Base-by-base conservation (phyloP, 768 basidiomycete species). In the Russula earlei region DNA sequence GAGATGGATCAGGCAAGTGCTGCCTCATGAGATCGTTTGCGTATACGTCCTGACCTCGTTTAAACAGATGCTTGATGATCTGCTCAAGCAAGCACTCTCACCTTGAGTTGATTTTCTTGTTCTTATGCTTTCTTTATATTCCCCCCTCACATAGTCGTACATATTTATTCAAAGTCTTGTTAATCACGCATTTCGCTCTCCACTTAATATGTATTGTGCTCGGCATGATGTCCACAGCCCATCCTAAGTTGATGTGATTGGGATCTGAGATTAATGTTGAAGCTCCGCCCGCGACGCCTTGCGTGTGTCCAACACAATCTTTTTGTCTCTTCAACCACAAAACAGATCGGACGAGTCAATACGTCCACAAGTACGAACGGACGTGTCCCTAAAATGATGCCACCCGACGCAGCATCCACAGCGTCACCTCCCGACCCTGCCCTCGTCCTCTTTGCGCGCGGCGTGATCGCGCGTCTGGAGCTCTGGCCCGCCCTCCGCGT, bases 401-500 rank as follows among this genome's bases (percentile, higher is more conserved):
- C 56, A 48, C 22, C 45, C 5, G 19, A 25, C 19, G 19, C 45
- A 34, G 4, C 67, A 19, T 44, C 67, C 6, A 25, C 62, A 20
- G 14, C 65, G 15, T 36, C n/a, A 7, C 17, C 11, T 14, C 67
- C 79, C 4, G 68, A 79, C 19, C 68, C 75, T 0, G 65, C 75
- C 5, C 75, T 81, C 11, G 66, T 90, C 41, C 78, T 90, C 55
- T 94, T 96, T 63, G 93, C 94, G 12, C 83, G 91, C 20, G 91
- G 91, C 2, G 81, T 87, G 4, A 77, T 95, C 56, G 84, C 92
- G 24, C 79, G 92, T 51, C 78, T 98, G 47, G 76, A 78, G 12
- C 72, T 84, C 53, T 98, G 94, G 94, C 80, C 88, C 43, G 89
- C 84, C 3, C 79, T 97, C 25, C 84, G 85, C 40, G 74, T 95